Conservation (phyloP, 495 filamentous ascomycete genomes). For the Lasiosphaeria miniovina region DNA sequence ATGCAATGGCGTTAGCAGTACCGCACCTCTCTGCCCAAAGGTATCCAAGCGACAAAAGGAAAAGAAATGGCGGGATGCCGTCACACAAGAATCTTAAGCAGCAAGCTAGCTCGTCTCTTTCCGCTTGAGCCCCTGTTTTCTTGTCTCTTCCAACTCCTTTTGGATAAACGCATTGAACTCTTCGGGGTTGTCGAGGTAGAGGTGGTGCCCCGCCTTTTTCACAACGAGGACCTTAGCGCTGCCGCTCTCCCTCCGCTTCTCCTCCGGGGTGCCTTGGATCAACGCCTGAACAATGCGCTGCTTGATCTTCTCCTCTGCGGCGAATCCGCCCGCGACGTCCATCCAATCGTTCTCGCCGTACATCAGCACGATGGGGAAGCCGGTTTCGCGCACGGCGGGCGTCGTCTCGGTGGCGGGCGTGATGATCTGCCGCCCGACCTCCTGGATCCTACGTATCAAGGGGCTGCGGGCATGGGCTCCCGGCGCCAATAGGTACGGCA, state of each 20-base stretch:
- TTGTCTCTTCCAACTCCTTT: constrained; percentile 73
- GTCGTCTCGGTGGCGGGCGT: constrained; percentile 32
- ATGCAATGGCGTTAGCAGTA: not conserved
- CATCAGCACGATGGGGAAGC: constrained; percentile 84
- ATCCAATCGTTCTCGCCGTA: constrained; percentile 99
- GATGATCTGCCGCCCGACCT: constrained; percentile 69
- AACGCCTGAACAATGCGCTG: constrained; percentile 60
- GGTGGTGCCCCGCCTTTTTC: constrained; percentile 80
- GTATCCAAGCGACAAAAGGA: not conserved
- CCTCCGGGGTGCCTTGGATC: constrained; percentile 58
- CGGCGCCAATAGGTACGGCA: constrained; percentile 88
- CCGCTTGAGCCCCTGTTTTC: constrained; percentile 13
- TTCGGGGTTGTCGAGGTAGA: constrained; percentile 87
- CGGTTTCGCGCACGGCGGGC: constrained; percentile 57
- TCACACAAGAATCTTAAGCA: too few species aligned
- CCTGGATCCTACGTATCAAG: constrained; percentile 78
- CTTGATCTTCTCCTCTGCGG: constrained; percentile 74
- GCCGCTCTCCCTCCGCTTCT: constrained; percentile 69
- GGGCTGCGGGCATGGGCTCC: constrained; percentile 90
- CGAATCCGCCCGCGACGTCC: constrained; percentile 84
- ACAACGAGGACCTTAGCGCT: constrained; percentile 83
- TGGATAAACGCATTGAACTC: constrained; percentile 80
- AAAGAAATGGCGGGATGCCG: too few species aligned
- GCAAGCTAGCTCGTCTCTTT: not conserved
- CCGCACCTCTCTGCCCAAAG: not conserved